phyloP scores from a whole-genome alignment of 257 asterid species.

The Penstemon eatonii region DNA sequence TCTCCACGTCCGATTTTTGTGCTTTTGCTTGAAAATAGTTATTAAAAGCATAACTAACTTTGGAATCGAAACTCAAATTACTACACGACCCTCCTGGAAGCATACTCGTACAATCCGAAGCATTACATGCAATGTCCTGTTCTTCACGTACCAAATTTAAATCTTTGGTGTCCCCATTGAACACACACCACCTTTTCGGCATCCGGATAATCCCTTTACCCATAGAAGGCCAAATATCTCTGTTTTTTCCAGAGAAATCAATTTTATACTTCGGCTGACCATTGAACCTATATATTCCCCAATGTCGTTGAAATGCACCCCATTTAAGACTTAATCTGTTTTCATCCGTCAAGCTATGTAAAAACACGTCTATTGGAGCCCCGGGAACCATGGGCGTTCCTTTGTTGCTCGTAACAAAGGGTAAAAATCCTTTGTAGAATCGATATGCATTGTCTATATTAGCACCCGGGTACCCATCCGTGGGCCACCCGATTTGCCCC shows the following conservation, averaged over 20 bases:
- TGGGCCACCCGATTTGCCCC: conserved; percentile 64
- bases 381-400: conserved; percentile 51
- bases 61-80: conserved; percentile 11
- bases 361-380: conserved; percentile 29
- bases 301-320: conserved; percentile 44
- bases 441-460: conserved; percentile 32
- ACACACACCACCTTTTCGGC: conserved; percentile 42
- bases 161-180: conserved; percentile 2
- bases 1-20: too few relatives aligned
- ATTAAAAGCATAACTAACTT: conserved; percentile 51
- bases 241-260: conserved; percentile 43
- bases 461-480: conserved; percentile 43
- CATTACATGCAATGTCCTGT: conserved; percentile 17
- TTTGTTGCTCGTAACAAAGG: conserved; percentile 29
- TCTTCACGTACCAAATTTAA: background rate
- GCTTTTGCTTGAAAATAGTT: background rate
- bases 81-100: conserved; percentile 43
- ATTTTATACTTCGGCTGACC: conserved; percentile 53
- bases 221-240: conserved; percentile 29
- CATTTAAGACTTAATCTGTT: conserved; percentile 11
- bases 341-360: conserved; percentile 45
- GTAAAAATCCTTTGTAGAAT: conserved; percentile 38
- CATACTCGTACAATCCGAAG: conserved; percentile 42
- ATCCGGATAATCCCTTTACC: conserved; percentile 40
- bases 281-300: conserved; percentile 52